Conservation (phyloP, 768 basidiomycete species). For the Xerocomus potaroensis region DNA sequence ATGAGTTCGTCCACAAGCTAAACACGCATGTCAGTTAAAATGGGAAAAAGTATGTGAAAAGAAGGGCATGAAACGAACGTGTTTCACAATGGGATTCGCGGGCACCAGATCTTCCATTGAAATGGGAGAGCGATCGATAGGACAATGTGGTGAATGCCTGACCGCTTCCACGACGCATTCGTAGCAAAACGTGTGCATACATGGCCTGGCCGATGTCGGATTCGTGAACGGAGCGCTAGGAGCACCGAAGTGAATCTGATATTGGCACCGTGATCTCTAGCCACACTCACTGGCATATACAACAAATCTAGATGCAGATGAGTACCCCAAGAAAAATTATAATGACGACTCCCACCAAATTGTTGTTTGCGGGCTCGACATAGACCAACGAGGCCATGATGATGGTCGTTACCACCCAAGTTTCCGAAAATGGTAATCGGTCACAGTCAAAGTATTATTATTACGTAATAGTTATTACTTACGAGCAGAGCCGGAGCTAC, state of each 20-base stretch:
- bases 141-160: conserved; percentile 65
- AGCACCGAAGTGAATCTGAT: conserved; percentile 6
- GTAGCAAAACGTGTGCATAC: conserved; percentile 84
- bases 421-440: conserved; percentile 15
- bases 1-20: conserved; percentile 81
- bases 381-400: conserved; percentile 42
- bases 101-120: conserved; percentile 52
- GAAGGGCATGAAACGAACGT: conserved; percentile 29
- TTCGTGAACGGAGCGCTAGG: conserved; percentile 67
- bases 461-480: too few species aligned
- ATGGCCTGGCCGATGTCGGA: conserved; percentile 69
- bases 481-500: too few species aligned
- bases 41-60: conserved; percentile 1
- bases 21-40: conserved; percentile 6
- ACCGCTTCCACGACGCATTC: conserved; percentile 76
- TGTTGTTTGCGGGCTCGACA: conserved; percentile 57
- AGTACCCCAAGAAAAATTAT: not conserved
- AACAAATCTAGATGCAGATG: conserved; percentile 54
- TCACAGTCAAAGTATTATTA: too few species aligned
- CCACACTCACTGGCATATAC: conserved; percentile 60
- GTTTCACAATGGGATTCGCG: conserved; percentile 72
- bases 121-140: conserved; percentile 76
- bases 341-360: conserved; percentile 47
- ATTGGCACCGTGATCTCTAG: conserved; percentile 1
- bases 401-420: not conserved